phyloP scores from a whole-genome alignment of 2,329 filamentous ascomycete species.

The Neofusicoccum cordaticola region DNA sequence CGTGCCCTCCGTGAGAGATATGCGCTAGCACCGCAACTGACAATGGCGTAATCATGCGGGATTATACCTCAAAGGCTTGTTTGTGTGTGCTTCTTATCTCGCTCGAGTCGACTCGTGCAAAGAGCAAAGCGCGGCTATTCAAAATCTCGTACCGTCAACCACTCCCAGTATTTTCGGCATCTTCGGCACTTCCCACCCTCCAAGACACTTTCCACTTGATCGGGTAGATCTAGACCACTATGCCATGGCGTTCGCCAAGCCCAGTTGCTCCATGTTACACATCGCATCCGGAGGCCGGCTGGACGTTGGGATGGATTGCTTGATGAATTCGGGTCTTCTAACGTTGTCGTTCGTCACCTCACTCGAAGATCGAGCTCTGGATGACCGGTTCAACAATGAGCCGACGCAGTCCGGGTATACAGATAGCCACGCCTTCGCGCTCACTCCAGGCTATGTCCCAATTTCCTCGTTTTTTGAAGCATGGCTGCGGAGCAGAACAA shows the following conservation, averaged over 20 bases:
- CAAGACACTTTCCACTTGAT: background rate
- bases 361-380: too few species aligned
- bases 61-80: background rate
- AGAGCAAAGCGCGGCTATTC: background rate
- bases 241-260: background rate
- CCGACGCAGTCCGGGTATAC: too few species aligned
- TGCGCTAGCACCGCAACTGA: background rate
- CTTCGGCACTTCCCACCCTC: background rate
- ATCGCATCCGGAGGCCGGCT: background rate
- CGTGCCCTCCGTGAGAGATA: background rate
- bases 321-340: too few species aligned
- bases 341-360: too few species aligned
- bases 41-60: too few species aligned
- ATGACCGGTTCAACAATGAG: too few species aligned
- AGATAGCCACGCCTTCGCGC: too few species aligned
- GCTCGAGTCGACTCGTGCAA: background rate
- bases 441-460: too few species aligned
- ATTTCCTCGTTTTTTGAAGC: too few species aligned
- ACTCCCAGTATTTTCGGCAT: background rate
- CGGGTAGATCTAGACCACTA: background rate
- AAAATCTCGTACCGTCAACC: background rate
- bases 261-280: background rate
- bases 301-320: background rate
- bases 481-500: too few species aligned
- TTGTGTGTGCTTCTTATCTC: background rate